Evolutionary conservation across 1,284 basidiomycete genomes (phyloP), one percentile per base, ranked within the genome.

Genomic region (Apiotrichum domesticum): DNA sequence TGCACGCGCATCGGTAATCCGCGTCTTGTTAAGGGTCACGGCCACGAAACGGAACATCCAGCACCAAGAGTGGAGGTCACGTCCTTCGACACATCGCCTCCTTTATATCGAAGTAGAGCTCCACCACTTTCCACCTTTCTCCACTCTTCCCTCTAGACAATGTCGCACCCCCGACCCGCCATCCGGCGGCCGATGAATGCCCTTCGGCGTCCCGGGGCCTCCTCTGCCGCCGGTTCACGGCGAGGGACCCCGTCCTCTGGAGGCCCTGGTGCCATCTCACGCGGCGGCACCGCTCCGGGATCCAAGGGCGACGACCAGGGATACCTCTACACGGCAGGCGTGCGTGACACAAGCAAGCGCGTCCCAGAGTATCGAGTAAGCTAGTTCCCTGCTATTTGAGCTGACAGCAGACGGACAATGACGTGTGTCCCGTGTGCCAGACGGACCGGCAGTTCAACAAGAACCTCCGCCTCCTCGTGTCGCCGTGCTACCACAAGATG

Each of bases 401-500:
- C 44, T 47, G 34, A n/a, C 34, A 15, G 41, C 14, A 9, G 90
- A 88, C 88, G 39, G 88, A 89, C 80, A 86, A 90, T 56, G 96
- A 99, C 76, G 86, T 91, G 71, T 99, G 96, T 79, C 95, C 96
- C 1, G 87, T 97, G 7, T 98, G 96, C 81, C 92, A 93, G 76
- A 95, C 91, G 40, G 96, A 98, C 72, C 81, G 96, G 56, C 98
- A 96, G 73, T 80, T 98, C 61, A 97, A 98, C 70, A 92, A 93
- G 13, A 92, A 93, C 68, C 80, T 99, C 33, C 85, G 95, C 44
- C 80, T 99, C 47, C 82, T 98, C 56, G 94, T 99, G 61, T 94
- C 92, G 70, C 84, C 90, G 35, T 99, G 96, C 76, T 99, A 98
- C 77, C 96, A 99, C 79, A 97, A 97, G 82, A 95, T 98, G 94